Conservation (phyloP, 257 asterid species). For the Gardenia jasminoides region DNA sequence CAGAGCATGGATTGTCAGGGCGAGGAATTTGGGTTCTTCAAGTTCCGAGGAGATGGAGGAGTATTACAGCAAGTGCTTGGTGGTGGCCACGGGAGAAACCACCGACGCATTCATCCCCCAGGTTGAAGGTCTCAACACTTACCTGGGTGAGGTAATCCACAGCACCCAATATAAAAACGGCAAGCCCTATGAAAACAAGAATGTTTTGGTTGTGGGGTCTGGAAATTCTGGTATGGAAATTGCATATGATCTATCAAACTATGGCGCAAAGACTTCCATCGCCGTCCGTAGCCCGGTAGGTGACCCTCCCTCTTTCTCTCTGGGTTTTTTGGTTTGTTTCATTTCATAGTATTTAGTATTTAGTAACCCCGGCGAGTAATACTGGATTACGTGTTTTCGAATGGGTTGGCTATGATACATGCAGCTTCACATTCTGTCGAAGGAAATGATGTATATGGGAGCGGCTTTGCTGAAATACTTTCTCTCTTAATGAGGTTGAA, state of each 20-base stretch:
- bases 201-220: slow-evolving; percentile 72
- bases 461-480: slow-evolving; percentile 24
- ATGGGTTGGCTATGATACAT: neutral
- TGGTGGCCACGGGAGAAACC: slow-evolving; percentile 77
- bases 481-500: slow-evolving; percentile 40
- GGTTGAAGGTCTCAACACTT: slow-evolving; percentile 48
- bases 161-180: slow-evolving; percentile 61
- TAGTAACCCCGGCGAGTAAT: no score
- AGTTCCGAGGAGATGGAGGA: slow-evolving; percentile 36
- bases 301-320: neutral
- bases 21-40: slow-evolving; percentile 22
- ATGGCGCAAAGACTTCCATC: slow-evolving; percentile 63
- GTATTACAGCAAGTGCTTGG: slow-evolving; percentile 47
- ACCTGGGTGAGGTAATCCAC: slow-evolving; percentile 61
- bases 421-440: slow-evolving; percentile 62
- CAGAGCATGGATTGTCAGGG: slow-evolving; percentile 46
- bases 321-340: neutral
- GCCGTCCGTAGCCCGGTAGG: slow-evolving; percentile 75
- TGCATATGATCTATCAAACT: slow-evolving; percentile 61
- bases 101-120: slow-evolving; percentile 47
- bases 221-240: slow-evolving; percentile 94
- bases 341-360: neutral
- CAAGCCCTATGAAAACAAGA: slow-evolving; percentile 28
- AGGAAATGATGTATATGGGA: slow-evolving; percentile 32
- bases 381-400: neutral